These are phyloP conservation scores for Bipolaris gigantea DNA, from an alignment of 2,329 filamentous ascomycete species.

Conservation along the genomic window DNA sequence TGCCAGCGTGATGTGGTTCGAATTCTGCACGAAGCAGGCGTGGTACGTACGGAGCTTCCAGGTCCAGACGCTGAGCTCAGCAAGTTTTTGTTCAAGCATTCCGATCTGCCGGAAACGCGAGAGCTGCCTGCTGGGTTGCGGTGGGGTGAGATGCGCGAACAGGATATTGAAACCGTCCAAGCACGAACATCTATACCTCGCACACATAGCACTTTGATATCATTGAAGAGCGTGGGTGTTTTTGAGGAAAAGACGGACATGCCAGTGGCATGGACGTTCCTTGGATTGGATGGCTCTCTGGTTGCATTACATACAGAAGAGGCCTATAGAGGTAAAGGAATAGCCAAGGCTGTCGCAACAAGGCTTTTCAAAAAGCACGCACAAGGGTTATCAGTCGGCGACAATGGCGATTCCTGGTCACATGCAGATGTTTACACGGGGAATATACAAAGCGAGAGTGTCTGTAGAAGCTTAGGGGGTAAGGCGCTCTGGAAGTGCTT, in stretches of 20 bases:
- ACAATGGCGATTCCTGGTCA: slow-evolving; percentile 54
- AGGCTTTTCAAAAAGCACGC: slow-evolving; percentile 58
- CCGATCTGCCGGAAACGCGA: slow-evolving; percentile 49
- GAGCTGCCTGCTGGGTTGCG: slow-evolving; percentile 53
- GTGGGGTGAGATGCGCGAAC: slow-evolving; percentile 58
- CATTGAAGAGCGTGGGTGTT: slow-evolving; percentile 46
- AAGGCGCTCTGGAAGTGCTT: slow-evolving; percentile 58
- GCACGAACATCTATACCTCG: slow-evolving; percentile 56
- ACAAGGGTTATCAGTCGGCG: slow-evolving; percentile 34
- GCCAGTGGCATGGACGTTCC: slow-evolving; percentile 67
- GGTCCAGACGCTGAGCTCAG: slow-evolving; percentile 41
- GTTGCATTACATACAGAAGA: slow-evolving; percentile 63
- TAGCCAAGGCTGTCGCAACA: slow-evolving; percentile 64
- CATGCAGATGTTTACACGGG: slow-evolving; percentile 66
- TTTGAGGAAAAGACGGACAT: slow-evolving; percentile 50
- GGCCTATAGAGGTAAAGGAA: slow-evolving; percentile 61
- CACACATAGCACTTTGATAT: slow-evolving; percentile 51
- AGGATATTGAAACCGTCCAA: slow-evolving; percentile 59
- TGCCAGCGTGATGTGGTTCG: slow-evolving; percentile 42
- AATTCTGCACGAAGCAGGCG: slow-evolving; percentile 23
- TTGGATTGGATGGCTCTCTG: slow-evolving; percentile 64
- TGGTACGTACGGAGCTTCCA: slow-evolving; percentile 37
- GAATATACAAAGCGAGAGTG: slow-evolving; percentile 62
- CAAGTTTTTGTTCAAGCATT: slow-evolving; percentile 61
- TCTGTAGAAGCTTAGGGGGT: slow-evolving; percentile 65